These are phyloP conservation scores for Sporisorium iseilematis-ciliati DNA, from an alignment of 1,284 basidiomycete species.

Conservation along the genomic window DNA sequence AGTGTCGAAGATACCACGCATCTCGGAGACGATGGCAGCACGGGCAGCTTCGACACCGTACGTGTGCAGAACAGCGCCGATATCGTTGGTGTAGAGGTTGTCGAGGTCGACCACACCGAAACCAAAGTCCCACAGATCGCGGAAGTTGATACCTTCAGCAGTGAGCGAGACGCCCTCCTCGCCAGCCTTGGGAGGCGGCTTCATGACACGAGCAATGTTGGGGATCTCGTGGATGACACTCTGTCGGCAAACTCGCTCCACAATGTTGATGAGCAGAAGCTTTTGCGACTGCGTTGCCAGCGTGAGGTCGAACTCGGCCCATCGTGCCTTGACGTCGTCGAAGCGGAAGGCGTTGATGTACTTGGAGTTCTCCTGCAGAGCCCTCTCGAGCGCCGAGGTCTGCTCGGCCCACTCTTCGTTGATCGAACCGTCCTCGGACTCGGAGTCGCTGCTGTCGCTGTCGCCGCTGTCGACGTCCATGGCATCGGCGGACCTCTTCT, in stretches of 20 bases:
- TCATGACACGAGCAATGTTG: slow-evolving; percentile 61
- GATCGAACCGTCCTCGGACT: slow-evolving; percentile 53
- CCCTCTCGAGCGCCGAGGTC: slow-evolving; percentile 70
- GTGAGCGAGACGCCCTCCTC: slow-evolving; percentile 56
- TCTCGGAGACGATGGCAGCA: slow-evolving; percentile 76
- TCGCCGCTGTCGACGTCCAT: slow-evolving; percentile 55
- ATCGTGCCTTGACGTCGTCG: slow-evolving; percentile 74
- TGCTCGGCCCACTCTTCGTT: slow-evolving; percentile 67
- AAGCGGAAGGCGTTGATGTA: slow-evolving; percentile 80
- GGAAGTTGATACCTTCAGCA: slow-evolving; percentile 77
- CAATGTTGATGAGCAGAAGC: slow-evolving; percentile 68
- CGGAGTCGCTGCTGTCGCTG: slow-evolving; percentile 56
- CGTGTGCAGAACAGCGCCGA: slow-evolving; percentile 88
- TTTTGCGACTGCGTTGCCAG: slow-evolving; percentile 63
- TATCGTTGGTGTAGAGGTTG: slow-evolving; percentile 92
- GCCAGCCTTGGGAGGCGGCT: slow-evolving; percentile 61
- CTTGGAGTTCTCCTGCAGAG: slow-evolving; percentile 73
- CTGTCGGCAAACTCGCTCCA: slow-evolving; percentile 65
- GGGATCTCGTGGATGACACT: slow-evolving; percentile 68
- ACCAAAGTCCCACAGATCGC: slow-evolving; percentile 89
- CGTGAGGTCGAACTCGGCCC: slow-evolving; percentile 67
- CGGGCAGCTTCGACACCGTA: slow-evolving; percentile 76
- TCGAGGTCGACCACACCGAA: slow-evolving; percentile 84
- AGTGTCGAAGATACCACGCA: slow-evolving; percentile 88
- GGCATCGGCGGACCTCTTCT: slow-evolving; percentile 35